A percentile compares a stretch with the other conserved stretches of the same genome.
Conservation (phyloP, 352 stramenopile genomes). For the Phytophthora citricola region DNA sequence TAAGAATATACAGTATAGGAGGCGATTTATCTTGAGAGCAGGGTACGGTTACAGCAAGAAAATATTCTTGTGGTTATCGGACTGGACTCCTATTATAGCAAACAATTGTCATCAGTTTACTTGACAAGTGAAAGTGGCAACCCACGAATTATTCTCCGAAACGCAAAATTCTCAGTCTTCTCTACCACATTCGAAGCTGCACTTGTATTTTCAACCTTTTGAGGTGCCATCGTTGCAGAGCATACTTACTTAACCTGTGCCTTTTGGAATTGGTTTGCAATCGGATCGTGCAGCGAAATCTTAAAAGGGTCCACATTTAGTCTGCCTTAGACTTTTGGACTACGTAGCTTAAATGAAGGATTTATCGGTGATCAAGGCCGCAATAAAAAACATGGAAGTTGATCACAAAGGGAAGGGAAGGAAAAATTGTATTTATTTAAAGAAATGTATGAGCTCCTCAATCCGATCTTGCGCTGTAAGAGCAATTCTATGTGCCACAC, state of each 20-base stretch:
- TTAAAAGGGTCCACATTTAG: too few species aligned
- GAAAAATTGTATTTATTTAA: too few species aligned
- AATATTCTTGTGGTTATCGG: not conserved
- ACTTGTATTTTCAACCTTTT: not conserved
- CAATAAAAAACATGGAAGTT: too few species aligned
- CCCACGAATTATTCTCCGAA: not conserved
- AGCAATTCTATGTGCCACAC: slow-evolving; percentile 21
- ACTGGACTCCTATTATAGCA: too few species aligned
- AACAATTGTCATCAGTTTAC: too few species aligned
- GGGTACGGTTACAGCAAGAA: not conserved
- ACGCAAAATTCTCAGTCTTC: not conserved
- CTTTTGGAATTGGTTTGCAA: too few species aligned
- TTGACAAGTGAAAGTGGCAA: not conserved
- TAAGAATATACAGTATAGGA: slow-evolving; percentile 1
- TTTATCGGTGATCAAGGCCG: too few species aligned
- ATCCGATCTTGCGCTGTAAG: not conserved
- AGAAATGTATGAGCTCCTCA: not conserved
- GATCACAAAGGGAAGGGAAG: too few species aligned
- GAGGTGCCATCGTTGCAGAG: not conserved
- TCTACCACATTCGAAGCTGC: not conserved
- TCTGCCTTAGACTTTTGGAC: too few species aligned
- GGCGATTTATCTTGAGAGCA: not conserved
- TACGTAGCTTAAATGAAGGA: too few species aligned
- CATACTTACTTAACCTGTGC: not conserved
- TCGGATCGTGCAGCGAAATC: not conserved